Conservation (phyloP, 202 grass and related monocot genomes). For the Tripidium arundinaceum region DNA sequence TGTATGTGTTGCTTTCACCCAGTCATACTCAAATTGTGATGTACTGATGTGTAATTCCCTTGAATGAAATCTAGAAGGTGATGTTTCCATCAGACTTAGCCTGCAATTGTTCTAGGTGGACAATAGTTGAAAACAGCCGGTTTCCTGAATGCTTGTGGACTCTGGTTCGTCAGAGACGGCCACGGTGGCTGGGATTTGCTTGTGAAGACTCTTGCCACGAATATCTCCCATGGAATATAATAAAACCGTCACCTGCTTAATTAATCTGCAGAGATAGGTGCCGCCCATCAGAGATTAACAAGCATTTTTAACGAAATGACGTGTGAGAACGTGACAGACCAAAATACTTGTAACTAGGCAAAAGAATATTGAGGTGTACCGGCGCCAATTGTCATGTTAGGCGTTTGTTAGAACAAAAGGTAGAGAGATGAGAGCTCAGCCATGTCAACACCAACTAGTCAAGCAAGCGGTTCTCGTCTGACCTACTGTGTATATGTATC, state of each 20-base stretch:
- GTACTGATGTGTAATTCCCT: not conserved
- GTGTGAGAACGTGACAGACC: conserved; percentile 23
- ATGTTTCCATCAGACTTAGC: not conserved
- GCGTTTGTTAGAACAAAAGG: conserved; percentile 16
- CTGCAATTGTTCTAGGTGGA: not conserved
- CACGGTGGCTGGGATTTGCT: not conserved
- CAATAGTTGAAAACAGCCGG: not conserved
- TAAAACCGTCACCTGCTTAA: conserved; percentile 22
- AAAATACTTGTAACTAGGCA: not conserved
- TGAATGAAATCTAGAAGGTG: not conserved
- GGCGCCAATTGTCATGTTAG: conserved; percentile 10
- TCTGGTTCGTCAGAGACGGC: not conserved
- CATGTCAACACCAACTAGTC: not conserved
- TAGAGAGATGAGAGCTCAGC: conserved; percentile 10
- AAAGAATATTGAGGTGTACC: not conserved
- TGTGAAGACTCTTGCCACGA: conserved; percentile 1
- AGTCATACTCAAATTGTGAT: conserved; percentile 2
- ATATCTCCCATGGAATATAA: not conserved
- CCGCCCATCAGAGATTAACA: conserved; percentile 22
- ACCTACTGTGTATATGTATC: not conserved
- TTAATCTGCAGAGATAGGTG: not conserved
- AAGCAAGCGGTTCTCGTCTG: not conserved
- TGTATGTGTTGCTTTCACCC: conserved; percentile 4
- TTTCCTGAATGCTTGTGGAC: conserved; percentile 1
- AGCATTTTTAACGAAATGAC: not conserved